Evolutionary conservation across 1,139 yeast genomes (phyloP).

Genomic region (Spathaspora sp.): DNA sequence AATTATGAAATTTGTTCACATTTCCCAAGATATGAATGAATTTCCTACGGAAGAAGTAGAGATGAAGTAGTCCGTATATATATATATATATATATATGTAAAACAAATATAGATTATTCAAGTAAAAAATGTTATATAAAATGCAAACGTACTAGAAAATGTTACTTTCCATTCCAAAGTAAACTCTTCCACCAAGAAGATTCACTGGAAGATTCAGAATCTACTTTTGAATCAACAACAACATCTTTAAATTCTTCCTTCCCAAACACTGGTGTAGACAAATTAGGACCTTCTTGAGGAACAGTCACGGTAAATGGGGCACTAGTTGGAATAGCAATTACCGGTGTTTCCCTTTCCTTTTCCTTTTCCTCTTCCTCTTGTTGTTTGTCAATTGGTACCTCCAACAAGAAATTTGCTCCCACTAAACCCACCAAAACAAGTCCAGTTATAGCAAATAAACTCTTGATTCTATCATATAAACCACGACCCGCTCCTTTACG

Average conservation of each 20-base stretch:
- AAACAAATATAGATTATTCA: background rate
- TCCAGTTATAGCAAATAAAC: slow-evolving; percentile 35
- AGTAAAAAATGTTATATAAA: background rate
- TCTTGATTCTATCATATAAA: slow-evolving; percentile 20
- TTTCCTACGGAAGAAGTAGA: slow-evolving; percentile 28
- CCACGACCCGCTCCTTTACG: slow-evolving; percentile 11
- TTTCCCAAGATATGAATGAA: slow-evolving; percentile 32
- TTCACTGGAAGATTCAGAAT: background rate
- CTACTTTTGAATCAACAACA: slow-evolving; percentile 1
- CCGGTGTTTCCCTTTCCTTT: background rate
- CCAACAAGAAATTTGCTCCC: slow-evolving; percentile 27
- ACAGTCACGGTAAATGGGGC: background rate
- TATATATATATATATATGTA: background rate
- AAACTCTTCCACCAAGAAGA: slow-evolving; percentile 1
- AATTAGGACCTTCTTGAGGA: background rate
- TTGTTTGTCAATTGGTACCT: background rate
- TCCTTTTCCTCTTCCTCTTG: background rate
- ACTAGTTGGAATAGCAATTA: background rate
- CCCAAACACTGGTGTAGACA: background rate
- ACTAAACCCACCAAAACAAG: slow-evolving; percentile 30
- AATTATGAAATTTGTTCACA: slow-evolving; percentile 47
- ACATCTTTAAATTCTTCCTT: slow-evolving; percentile 1
- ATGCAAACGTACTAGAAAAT: background rate
- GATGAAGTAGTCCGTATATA: slow-evolving; percentile 19
- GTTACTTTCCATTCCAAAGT: slow-evolving; percentile 1